Base-by-base conservation (phyloP, 2,329 filamentous ascomycete genomes). In the Monosporascus sp. region DNA sequence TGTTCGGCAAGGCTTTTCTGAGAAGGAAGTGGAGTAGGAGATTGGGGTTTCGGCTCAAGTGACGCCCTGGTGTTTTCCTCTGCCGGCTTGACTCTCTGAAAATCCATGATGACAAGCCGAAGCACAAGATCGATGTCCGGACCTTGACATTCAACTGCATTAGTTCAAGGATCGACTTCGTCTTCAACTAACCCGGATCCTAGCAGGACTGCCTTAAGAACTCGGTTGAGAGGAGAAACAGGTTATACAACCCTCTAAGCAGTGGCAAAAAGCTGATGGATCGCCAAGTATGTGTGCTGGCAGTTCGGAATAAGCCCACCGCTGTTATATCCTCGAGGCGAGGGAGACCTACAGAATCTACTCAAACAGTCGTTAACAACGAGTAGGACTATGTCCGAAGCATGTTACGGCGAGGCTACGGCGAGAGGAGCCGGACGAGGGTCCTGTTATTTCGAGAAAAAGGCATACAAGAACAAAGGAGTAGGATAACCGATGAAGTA, bases 21-120 rank as follows among this genome's bases (percentile, higher is more conserved):
- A 5, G 62, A 64, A 27, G 57, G 57, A 25, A 59, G 59, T 9
- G 65, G 63, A 39, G 37, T 53, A 49, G 53, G 58, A 20, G 58
- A 52, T 18, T 49, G 60, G 20, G 61, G 37, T 24, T 48, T 52
- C 25, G 44, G 37, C 14, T 47, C 46, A 3, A 45, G 54, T 38
- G 54, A 49, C 47, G 58, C 56, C 61, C 61, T 64, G 47, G n/a
- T 17, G 15, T 31, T 25, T 27, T 46, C 43, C 20, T 20, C 20
- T 14, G 8, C 20, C 39, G 14, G 18, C 39, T 14, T 43, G 9
- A 9, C 18, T 14, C 22, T 24, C 17, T 20, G 18, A 14, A 20
- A 43, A 14, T 43, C 6, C 39, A 43, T 43, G n/a, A 6, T 43
- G 39, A 15, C 18, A 20, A 43, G 18, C 18, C 11, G 6, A 43